Percentiles rank a stretch among this genome's conserved stretches.
Evolutionary conservation across 148 eudicot genomes (phyloP).

Genomic region (Cornus suecica): DNA sequence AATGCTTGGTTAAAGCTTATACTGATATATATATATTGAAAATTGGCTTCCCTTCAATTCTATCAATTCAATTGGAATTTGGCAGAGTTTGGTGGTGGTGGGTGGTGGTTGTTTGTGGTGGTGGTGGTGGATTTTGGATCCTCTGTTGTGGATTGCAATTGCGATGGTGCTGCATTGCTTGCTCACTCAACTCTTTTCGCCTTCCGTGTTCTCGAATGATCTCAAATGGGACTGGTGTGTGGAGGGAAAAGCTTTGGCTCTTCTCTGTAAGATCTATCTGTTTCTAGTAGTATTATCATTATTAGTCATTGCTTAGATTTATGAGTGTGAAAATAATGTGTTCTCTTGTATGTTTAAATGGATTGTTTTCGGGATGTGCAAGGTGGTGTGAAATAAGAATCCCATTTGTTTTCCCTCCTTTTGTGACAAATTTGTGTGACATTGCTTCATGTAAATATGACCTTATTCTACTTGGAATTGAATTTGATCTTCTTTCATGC

Average conservation of each 20-base stretch:
- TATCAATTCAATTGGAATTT: slow-evolving; percentile 7
- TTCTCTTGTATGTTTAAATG: slow-evolving; percentile 24
- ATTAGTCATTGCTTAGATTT: slow-evolving; percentile 15
- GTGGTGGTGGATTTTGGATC: neutral
- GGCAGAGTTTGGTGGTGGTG: no score
- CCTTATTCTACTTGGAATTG: neutral
- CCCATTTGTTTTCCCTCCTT: slow-evolving; percentile 13
- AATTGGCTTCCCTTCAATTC: neutral
- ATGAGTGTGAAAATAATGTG: slow-evolving; percentile 32
- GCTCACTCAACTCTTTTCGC: neutral
- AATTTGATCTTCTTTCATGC: neutral
- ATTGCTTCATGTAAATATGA: slow-evolving; percentile 3
- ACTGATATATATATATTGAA: no score
- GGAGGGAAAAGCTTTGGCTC: slow-evolving; percentile 20
- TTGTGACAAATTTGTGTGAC: neutral
- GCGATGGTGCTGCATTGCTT: slow-evolving; percentile 7
- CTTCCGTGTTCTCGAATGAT: slow-evolving; percentile 8
- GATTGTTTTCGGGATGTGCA: slow-evolving; percentile 23
- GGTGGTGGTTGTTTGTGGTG: neutral
- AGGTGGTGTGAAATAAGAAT: slow-evolving; percentile 25
- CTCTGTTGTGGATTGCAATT: neutral
- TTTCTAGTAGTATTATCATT: slow-evolving; percentile 7
- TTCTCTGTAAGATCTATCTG: slow-evolving; percentile 18
- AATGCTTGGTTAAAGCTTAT: neutral
- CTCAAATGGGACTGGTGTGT: slow-evolving; percentile 21